These are phyloP conservation scores for Starmerella stigmatis DNA, from an alignment of 805 yeast genomes.

Conservation along the genomic window DNA sequence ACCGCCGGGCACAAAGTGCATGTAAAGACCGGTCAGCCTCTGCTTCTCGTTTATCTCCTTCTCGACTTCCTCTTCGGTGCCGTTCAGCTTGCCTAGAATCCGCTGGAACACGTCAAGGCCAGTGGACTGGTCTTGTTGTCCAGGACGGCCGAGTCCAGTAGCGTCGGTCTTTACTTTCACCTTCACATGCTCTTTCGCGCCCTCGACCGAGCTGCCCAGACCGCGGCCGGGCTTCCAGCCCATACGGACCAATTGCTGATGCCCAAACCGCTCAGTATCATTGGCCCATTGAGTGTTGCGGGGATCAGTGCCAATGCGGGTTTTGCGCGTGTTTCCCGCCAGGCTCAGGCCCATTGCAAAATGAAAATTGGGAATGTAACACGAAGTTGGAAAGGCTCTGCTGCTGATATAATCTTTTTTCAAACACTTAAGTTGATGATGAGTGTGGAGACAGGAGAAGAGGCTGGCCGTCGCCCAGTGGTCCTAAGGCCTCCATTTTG, in stretches of 20 bases:
- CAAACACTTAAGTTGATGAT: too few relatives aligned
- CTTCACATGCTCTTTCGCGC: conserved; percentile 49
- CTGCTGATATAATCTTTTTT: too few relatives aligned
- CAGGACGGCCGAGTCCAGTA: conserved; percentile 73
- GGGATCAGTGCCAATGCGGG: conserved; percentile 84
- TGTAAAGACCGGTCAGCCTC: conserved; percentile 59
- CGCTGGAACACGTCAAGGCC: conserved; percentile 91
- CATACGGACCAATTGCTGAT: conserved; percentile 61
- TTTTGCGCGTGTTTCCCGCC: conserved; percentile 61
- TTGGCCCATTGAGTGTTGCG: conserved; percentile 92
- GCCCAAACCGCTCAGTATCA: conserved; percentile 63
- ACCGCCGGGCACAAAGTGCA: conserved; percentile 78
- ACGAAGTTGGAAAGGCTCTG: too few relatives aligned
- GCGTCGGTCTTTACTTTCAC: conserved; percentile 74
- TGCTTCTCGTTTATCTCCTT: conserved; percentile 53
- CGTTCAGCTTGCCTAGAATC: conserved; percentile 78
- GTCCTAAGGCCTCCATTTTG: too few relatives aligned
- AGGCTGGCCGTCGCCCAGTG: too few relatives aligned
- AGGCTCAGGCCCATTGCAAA: conserved; percentile 30
- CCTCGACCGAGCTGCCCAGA: conserved; percentile 55
- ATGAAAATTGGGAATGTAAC: too few relatives aligned
- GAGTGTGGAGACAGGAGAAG: too few relatives aligned
- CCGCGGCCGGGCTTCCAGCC: conserved; percentile 96
- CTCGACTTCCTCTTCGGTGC: conserved; percentile 51
- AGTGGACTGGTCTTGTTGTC: conserved; percentile 59